These are phyloP conservation scores for Colletotrichum euphorbiae DNA, from an alignment of 2,329 filamentous ascomycete genomes.

Conservation along the genomic window DNA sequence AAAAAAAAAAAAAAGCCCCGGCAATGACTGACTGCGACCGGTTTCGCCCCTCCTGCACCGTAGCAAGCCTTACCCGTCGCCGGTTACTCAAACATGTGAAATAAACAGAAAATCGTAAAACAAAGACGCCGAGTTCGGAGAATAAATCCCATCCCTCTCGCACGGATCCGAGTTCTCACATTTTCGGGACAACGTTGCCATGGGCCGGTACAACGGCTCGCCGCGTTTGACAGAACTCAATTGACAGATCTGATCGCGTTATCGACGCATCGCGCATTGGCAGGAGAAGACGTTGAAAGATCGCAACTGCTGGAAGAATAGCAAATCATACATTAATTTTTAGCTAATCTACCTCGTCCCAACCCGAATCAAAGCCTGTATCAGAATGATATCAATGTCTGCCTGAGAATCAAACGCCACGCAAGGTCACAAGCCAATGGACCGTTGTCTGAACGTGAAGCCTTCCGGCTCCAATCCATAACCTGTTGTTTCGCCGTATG, in stretches of 20 bases:
- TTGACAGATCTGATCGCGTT: neutral
- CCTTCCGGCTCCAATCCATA: constrained; percentile 8
- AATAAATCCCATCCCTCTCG: neutral
- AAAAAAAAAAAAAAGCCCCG: constrained; percentile 1
- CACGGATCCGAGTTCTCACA: constrained; percentile 3
- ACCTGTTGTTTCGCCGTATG: constrained; percentile 32
- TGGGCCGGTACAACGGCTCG: neutral
- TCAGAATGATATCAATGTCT: constrained; percentile 3
- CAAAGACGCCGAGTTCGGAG: neutral
- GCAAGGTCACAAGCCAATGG: neutral
- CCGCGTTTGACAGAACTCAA: constrained; percentile 9
- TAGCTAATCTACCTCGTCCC: constrained; percentile 4
- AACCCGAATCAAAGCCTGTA: constrained; percentile 4
- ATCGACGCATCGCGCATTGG: no score
- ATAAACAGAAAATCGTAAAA: no score
- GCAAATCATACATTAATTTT: constrained; percentile 21
- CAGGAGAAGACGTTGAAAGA: no score
- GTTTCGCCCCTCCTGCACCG: neutral
- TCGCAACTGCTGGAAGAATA: neutral
- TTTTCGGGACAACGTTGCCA: neutral
- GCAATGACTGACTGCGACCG: constrained; percentile 1
- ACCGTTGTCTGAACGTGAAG: neutral
- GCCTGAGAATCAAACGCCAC: neutral
- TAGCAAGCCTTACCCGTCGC: neutral
- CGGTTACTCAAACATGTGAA: neutral